A percentile compares a stretch with the other conserved stretches of the same genome.
Conservation (phyloP, 768 basidiomycete species). For the Roridomyces roridus region DNA sequence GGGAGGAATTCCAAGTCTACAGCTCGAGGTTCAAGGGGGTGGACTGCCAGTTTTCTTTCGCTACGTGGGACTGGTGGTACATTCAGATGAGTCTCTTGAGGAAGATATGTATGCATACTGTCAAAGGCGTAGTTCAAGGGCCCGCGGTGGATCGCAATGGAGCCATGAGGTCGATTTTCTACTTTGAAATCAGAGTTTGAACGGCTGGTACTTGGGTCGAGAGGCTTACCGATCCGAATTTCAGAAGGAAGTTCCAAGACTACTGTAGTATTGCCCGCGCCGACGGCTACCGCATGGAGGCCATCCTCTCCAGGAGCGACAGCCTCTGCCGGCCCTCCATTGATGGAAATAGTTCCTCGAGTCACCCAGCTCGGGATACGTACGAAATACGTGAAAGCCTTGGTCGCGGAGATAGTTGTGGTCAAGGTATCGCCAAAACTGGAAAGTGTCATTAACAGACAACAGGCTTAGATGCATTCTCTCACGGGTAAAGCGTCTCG, state of each 20-base stretch:
- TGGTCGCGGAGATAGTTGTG: constrained; percentile 38
- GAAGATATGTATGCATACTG: constrained; percentile 36
- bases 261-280: constrained; percentile 50
- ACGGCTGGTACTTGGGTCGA: too few relatives aligned
- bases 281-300: constrained; percentile 46
- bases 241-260: constrained; percentile 51
- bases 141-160: constrained; percentile 59
- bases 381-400: constrained; percentile 43
- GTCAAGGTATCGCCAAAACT: constrained; percentile 41
- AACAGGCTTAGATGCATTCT: neutral
- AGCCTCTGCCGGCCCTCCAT: constrained; percentile 39
- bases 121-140: constrained; percentile 63
- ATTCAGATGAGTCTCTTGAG: neutral
- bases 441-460: neutral
- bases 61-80: constrained; percentile 36
- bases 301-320: constrained; percentile 48
- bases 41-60: constrained; percentile 45
- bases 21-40: constrained; percentile 51
- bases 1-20: constrained; percentile 58
- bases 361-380: constrained; percentile 48
- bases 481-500: constrained; percentile 46
- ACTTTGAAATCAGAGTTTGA: neutral
- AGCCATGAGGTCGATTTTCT: constrained; percentile 59
- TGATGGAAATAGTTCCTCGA: constrained; percentile 39
- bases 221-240: constrained; percentile 48